Evolutionary conservation across 495 filamentous ascomycete genomes (phyloP), one percentile per base, ranked within the genome.

Genomic region (Alectoria sarmentosa): DNA sequence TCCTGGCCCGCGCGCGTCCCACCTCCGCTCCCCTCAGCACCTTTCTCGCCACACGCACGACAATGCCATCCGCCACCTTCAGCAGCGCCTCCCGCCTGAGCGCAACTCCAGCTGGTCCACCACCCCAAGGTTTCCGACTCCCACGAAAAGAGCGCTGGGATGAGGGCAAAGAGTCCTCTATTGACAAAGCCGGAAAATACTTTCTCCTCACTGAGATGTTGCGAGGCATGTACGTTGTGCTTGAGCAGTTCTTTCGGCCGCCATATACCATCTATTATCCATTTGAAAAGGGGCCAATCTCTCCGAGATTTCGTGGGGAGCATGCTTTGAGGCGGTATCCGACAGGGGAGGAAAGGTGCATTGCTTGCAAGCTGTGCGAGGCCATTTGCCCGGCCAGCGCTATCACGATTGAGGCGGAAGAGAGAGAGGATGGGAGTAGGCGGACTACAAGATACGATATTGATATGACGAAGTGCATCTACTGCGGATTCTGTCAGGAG

Each of bases 391-490:
- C 94, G 17, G 94, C 94, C 30, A 87, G 92, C 77, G 92, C 92
- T 69, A 98, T 98, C 74, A 98, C 93, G 30, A 98, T 98, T 71
- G 94, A 98, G 79, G 95, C 94, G 56, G 94, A 98, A 73, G 94
- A 98, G 79, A 91, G 94, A 77, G 90, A 87, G 72, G 94, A 98
- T 72, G 94, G 94, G 54, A 94, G 90, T 70, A 84, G 94, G 73
- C 84, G 94, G 71, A 98, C 94, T 57, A 96, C 93, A 60, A 86
- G 92, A 73, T 98, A 98, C 78, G 94, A 98, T 79, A 96, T 98
- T 75, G 94, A 98, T 82, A 98, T 98, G 94, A 98, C 94, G 73
- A 98, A 98, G 82, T 98, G 94, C 78, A 98, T 98, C 75, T 98
- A 98, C 83, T 98, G 94, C 75, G 94, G 94, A 19, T 95, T 95